These are phyloP conservation scores for Saturnispora gosingensis DNA, from an alignment of 805 yeast genomes.

Conservation along the genomic window DNA sequence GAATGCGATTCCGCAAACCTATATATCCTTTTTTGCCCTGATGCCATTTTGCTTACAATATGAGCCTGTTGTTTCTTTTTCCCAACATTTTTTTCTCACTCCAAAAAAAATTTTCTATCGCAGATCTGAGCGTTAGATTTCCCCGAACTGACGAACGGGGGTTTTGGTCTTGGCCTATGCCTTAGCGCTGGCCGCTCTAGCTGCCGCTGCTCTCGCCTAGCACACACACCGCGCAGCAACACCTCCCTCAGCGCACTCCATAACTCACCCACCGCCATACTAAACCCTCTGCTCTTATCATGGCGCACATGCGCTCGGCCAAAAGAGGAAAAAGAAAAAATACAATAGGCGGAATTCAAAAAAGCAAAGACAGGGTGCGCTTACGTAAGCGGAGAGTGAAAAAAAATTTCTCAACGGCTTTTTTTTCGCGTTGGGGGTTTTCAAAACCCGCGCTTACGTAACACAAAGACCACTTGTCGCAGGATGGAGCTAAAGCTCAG, in stretches of 20 bases:
- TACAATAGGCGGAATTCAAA: not conserved
- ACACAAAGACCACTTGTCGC: too few species aligned
- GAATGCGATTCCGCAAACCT: not conserved
- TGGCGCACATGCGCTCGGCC: not conserved
- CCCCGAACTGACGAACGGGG: too few species aligned
- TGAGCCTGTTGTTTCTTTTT: slow-evolving; percentile 1
- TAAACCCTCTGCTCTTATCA: not conserved
- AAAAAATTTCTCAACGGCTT: too few species aligned
- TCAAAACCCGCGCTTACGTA: too few species aligned
- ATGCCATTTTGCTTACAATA: not conserved
- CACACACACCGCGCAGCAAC: too few species aligned
- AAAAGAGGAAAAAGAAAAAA: not conserved
- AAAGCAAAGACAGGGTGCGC: not conserved
- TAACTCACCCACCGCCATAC: too few species aligned
- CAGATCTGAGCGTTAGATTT: not conserved
- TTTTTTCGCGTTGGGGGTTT: too few species aligned
- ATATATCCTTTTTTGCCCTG: not conserved
- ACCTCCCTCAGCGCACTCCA: too few species aligned
- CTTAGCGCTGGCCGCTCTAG: too few species aligned
- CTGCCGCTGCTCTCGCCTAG: too few species aligned
- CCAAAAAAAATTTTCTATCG: not conserved
- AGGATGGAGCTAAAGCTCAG: too few species aligned
- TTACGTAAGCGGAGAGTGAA: not conserved
- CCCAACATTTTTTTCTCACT: not conserved
- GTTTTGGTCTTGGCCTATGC: too few species aligned